A percentile compares a stretch with the other conserved stretches of the same genome.
Evolutionary conservation across 331 rosid genomes (phyloP).

Genomic region (Malus hybrid): DNA sequence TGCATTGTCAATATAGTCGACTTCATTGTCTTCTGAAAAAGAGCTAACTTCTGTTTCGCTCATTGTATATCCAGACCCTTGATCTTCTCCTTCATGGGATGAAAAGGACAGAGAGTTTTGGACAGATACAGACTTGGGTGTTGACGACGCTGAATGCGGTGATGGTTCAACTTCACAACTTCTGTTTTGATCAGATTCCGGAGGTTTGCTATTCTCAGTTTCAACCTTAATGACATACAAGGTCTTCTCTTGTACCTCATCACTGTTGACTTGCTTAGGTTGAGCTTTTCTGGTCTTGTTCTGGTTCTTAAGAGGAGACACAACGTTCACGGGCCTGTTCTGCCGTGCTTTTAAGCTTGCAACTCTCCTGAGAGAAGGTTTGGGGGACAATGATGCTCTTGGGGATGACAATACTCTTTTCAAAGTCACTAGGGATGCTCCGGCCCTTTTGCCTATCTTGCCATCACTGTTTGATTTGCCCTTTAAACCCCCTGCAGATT

Average conservation of each 20-base stretch:
- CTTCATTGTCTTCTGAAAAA: conserved; percentile 28
- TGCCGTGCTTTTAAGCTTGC: conserved; percentile 38
- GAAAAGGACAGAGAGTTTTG: conserved; percentile 22
- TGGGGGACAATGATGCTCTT: conserved; percentile 29
- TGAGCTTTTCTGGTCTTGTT: conserved; percentile 15
- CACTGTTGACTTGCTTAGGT: conserved; percentile 10
- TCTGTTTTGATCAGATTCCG: conserved; percentile 32
- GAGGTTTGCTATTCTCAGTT: conserved; percentile 23
- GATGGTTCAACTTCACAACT: conserved; percentile 19
- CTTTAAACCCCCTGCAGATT: conserved; percentile 19
- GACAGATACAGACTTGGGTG: conserved; percentile 28
- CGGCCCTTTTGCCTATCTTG: conserved; percentile 29
- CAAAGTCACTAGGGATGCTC: conserved; percentile 28
- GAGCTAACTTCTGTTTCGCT: conserved; percentile 46
- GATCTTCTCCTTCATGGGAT: conserved; percentile 33
- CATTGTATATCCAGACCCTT: conserved; percentile 40
- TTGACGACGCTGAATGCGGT: conserved; percentile 15
- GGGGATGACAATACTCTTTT: conserved; percentile 31
- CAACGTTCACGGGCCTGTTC: conserved; percentile 28
- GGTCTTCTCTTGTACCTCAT: conserved; percentile 50
- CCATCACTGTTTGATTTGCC: conserved; percentile 26
- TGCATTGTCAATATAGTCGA: conserved; percentile 25
- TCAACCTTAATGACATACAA: conserved; percentile 57
- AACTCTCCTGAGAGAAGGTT: conserved; percentile 31
- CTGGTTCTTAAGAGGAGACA: conserved; percentile 14